These are phyloP conservation scores for Aspergillus coremiiformis DNA, from an alignment of 495 filamentous ascomycete species.

Conservation along the genomic window DNA sequence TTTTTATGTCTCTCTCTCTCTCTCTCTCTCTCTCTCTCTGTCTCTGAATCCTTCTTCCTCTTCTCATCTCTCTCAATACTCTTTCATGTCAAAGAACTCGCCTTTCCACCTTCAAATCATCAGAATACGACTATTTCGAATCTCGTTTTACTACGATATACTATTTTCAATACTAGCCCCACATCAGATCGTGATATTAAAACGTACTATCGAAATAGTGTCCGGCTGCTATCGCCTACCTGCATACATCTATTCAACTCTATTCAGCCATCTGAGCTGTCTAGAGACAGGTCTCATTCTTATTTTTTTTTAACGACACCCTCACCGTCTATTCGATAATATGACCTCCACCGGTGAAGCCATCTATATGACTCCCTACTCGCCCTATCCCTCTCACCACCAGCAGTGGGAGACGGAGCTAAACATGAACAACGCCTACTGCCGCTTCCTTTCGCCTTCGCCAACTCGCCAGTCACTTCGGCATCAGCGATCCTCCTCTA, in stretches of 20 bases:
- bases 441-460: constrained; percentile 27
- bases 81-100: background rate
- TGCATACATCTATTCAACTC: constrained; percentile 13
- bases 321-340: background rate
- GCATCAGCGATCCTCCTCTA: constrained; percentile 24
- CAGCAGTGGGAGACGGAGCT: constrained; percentile 8
- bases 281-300: background rate
- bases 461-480: constrained; percentile 18
- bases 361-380: constrained; percentile 8
- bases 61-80: background rate
- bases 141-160: background rate
- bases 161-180: constrained; percentile 8
- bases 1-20: background rate
- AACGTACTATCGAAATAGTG: constrained; percentile 13
- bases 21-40: too few species aligned
- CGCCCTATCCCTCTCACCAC: constrained; percentile 2
- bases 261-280: constrained; percentile 1
- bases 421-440: constrained; percentile 35
- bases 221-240: constrained; percentile 11
- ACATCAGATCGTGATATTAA: constrained; percentile 8
- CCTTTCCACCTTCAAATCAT: background rate
- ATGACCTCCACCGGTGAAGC: constrained; percentile 2
- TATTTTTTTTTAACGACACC: background rate
- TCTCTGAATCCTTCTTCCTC: background rate
- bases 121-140: background rate